A percentile compares a stretch with the other conserved stretches of the same genome.
phyloP scores from a whole-genome alignment of 352 stramenopile genomes.

The Plasmopara viticola region DNA sequence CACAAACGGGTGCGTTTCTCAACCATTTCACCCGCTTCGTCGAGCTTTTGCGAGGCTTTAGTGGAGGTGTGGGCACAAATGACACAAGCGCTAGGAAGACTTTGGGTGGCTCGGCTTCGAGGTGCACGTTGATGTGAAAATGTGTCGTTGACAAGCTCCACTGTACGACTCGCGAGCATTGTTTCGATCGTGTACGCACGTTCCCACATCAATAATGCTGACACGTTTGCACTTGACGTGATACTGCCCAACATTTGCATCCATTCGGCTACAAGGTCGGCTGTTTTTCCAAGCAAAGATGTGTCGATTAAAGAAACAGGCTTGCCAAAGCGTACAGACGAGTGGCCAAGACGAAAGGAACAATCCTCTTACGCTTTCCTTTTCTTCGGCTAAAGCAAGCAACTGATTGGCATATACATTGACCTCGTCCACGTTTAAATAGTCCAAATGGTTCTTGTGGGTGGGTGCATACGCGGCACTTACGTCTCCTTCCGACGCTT shows the following conservation, averaged over 20 bases:
- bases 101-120: conserved; percentile 82
- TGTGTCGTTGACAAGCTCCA: conserved; percentile 54
- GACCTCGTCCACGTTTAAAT: conserved; percentile 84
- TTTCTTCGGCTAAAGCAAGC: conserved; percentile 83
- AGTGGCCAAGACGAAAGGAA: conserved; percentile 66
- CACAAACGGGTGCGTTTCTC: no score
- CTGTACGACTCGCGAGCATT: conserved; percentile 44
- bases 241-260: conserved; percentile 76
- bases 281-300: conserved; percentile 37
- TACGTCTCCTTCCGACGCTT: conserved; percentile 40
- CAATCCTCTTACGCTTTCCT: conserved; percentile 68
- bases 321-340: conserved; percentile 80
- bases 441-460: conserved; percentile 87
- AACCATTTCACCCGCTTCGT: no score
- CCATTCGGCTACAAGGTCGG: conserved; percentile 44
- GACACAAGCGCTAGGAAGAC: no score
- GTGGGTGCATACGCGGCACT: conserved; percentile 82
- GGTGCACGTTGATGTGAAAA: no score
- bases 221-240: conserved; percentile 66
- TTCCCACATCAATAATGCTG: conserved; percentile 75
- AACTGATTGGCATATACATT: conserved; percentile 83
- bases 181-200: conserved; percentile 47
- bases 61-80: no score
- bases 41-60: no score
- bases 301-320: conserved; percentile 51